Percentiles rank a stretch among this genome's conserved stretches.
These are phyloP conservation scores for Umbelopsis ramanniana DNA, from an alignment of 192 early-diverging fungal species.

Conservation along the genomic window DNA sequence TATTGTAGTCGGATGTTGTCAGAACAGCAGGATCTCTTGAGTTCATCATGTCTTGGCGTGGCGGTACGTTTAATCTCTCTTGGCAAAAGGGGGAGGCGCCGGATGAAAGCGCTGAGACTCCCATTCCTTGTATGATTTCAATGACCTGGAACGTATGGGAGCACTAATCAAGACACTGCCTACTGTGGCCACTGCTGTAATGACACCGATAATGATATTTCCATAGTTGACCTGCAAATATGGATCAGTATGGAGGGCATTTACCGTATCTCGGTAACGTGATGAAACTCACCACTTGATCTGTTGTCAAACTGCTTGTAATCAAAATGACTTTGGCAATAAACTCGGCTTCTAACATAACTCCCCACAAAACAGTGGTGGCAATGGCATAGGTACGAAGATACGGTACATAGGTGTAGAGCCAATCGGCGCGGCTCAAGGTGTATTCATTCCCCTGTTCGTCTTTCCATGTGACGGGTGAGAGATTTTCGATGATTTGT, in stretches of 20 bases:
- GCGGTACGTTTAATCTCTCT: neutral
- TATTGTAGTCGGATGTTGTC: too few species aligned
- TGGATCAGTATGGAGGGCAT: neutral
- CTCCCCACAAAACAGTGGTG: slow-evolving; percentile 39
- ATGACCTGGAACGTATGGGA: neutral
- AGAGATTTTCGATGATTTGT: slow-evolving; percentile 34
- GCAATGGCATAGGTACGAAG: slow-evolving; percentile 28
- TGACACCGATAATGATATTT: neutral
- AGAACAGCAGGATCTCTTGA: too few species aligned
- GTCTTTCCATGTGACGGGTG: slow-evolving; percentile 37
- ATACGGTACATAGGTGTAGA: slow-evolving; percentile 36
- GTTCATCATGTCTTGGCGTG: too few species aligned
- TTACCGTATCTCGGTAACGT: too few species aligned
- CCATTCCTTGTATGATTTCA: neutral
- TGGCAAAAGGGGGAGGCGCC: neutral
- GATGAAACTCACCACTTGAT: slow-evolving; percentile 36
- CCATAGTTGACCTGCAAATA: neutral
- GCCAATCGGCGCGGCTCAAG: slow-evolving; percentile 31
- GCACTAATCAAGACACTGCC: neutral
- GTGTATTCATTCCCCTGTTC: slow-evolving; percentile 26
- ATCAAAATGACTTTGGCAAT: slow-evolving; percentile 44
- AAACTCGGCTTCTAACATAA: slow-evolving; percentile 44
- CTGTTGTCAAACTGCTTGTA: slow-evolving; percentile 37
- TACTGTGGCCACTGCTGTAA: neutral
- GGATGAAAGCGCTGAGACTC: neutral